Conservation (phyloP, 176 grass and related monocot species). For the Oryza coarctata region DNA sequence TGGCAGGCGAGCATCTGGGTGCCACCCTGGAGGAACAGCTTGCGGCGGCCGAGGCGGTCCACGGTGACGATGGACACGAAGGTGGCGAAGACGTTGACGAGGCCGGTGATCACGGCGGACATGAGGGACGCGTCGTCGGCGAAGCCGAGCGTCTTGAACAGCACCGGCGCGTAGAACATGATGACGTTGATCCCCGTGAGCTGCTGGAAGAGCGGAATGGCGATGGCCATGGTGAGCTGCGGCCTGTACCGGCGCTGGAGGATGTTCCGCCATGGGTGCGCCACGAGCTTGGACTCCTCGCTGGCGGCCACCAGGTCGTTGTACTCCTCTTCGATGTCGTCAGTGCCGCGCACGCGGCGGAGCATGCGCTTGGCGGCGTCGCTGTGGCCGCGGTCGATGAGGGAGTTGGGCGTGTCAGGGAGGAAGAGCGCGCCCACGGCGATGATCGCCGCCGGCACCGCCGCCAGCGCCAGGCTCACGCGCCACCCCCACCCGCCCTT, state of each 20-base stretch:
- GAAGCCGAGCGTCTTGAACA: constrained; percentile 91
- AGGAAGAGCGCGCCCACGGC: constrained; percentile 82
- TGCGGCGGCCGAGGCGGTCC: constrained; percentile 63
- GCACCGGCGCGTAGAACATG: constrained; percentile 78
- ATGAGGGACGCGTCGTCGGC: constrained; percentile 71
- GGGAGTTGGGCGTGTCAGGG: constrained; percentile 91
- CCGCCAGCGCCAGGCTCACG: constrained; percentile 76
- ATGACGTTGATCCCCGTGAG: constrained; percentile 72
- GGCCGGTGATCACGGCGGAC: constrained; percentile 80
- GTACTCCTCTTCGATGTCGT: constrained; percentile 82
- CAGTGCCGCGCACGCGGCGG: constrained; percentile 76
- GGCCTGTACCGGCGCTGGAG: constrained; percentile 53
- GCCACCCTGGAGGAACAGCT: constrained; percentile 82
- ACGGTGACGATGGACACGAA: constrained; percentile 65
- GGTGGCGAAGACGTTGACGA: constrained; percentile 89
- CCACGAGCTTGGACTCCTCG: constrained; percentile 66
- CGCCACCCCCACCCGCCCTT: constrained; percentile 82
- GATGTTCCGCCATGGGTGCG: constrained; percentile 77
- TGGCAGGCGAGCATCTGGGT: constrained; percentile 75
- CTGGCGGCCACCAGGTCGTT: constrained; percentile 71
- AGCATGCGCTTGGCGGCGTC: constrained; percentile 70
- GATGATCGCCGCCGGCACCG: constrained; percentile 81
- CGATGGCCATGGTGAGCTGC: constrained; percentile 74
- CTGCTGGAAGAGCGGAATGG: constrained; percentile 75
- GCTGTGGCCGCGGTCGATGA: constrained; percentile 73